Evolutionary conservation across 768 basidiomycete species (phyloP).

Genomic region (Agrocybe pediades): DNA sequence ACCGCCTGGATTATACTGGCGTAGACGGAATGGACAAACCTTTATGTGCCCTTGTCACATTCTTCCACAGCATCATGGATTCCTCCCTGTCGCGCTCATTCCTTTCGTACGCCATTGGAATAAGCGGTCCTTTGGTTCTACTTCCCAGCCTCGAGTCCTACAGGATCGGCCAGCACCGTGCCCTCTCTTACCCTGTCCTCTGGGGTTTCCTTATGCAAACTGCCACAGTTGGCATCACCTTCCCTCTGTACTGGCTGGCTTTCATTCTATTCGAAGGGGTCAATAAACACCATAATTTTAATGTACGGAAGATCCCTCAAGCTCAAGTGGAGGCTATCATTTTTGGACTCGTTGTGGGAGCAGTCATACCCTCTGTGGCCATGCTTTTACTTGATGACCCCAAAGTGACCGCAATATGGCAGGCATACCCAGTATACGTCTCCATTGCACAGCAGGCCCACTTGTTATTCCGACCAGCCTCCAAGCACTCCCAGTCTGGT

Average conservation of each 20-base stretch:
- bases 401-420: slow-evolving; percentile 53
- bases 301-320: slow-evolving; percentile 29
- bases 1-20: slow-evolving; percentile 42
- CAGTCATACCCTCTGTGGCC: slow-evolving; percentile 44
- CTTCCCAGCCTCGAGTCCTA: slow-evolving; percentile 47
- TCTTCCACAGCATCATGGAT: slow-evolving; percentile 48
- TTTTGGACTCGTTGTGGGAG: slow-evolving; percentile 49
- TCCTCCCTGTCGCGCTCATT: slow-evolving; percentile 27
- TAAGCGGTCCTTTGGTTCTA: slow-evolving; percentile 35
- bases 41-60: slow-evolving; percentile 45
- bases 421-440: slow-evolving; percentile 49
- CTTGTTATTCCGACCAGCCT: slow-evolving; percentile 38
- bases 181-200: slow-evolving; percentile 42
- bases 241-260: slow-evolving; percentile 50
- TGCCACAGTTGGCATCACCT: slow-evolving; percentile 41
- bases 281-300: slow-evolving; percentile 19
- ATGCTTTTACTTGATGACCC: slow-evolving; percentile 46
- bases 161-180: slow-evolving; percentile 32
- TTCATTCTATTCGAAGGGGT: slow-evolving; percentile 43
- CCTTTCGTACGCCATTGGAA: slow-evolving; percentile 39
- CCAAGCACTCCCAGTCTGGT: slow-evolving; percentile 34
- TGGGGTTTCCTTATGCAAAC: slow-evolving; percentile 44
- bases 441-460: slow-evolving; percentile 42
- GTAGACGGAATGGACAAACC: slow-evolving; percentile 31
- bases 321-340: slow-evolving; percentile 52